Percentiles rank a stretch among this genome's conserved stretches.
Conservation (phyloP, 495 filamentous ascomycete genomes). For the Neurospora cerealis region DNA sequence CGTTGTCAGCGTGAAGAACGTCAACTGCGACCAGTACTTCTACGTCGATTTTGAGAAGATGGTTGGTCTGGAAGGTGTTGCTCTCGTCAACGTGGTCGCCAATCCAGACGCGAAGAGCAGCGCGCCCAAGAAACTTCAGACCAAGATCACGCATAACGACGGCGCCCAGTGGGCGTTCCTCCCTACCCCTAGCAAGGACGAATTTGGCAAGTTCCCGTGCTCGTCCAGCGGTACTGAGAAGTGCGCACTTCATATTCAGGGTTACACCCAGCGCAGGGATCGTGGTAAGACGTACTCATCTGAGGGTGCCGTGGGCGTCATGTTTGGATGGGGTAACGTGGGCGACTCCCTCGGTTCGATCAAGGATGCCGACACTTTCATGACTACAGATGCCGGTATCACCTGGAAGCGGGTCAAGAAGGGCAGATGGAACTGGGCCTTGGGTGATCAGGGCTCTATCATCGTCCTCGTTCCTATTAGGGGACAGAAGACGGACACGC, state of each 20-base stretch:
- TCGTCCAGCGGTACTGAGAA: slow-evolving; percentile 44
- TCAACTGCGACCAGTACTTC: slow-evolving; percentile 64
- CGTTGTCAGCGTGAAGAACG: slow-evolving; percentile 62
- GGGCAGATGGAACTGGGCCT: slow-evolving; percentile 84
- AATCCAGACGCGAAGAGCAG: slow-evolving; percentile 54
- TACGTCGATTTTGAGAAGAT: slow-evolving; percentile 97
- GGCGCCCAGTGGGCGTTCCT: slow-evolving; percentile 76
- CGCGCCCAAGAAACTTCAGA: slow-evolving; percentile 68
- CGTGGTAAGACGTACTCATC: slow-evolving; percentile 76
- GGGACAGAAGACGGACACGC: slow-evolving; percentile 45
- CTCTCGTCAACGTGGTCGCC: slow-evolving; percentile 71
- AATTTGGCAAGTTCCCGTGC: slow-evolving; percentile 66
- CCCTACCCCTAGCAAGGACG: slow-evolving; percentile 51
- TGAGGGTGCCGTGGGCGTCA: slow-evolving; percentile 76
- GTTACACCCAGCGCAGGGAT: slow-evolving; percentile 82
- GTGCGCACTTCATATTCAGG: slow-evolving; percentile 86
- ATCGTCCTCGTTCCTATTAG: slow-evolving; percentile 62
- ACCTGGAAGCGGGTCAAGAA: slow-evolving; percentile 77
- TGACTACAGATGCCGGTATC: slow-evolving; percentile 81
- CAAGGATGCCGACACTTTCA: slow-evolving; percentile 73
- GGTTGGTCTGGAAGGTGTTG: slow-evolving; percentile 80
- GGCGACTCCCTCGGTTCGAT: slow-evolving; percentile 52
- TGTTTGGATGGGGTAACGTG: slow-evolving; percentile 88
- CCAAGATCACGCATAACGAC: slow-evolving; percentile 91
- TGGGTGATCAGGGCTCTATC: slow-evolving; percentile 85